A percentile compares a stretch with the other conserved stretches of the same genome.
Evolutionary conservation across 495 filamentous ascomycete genomes (phyloP).

Genomic region (Penicillium waksmanii): DNA sequence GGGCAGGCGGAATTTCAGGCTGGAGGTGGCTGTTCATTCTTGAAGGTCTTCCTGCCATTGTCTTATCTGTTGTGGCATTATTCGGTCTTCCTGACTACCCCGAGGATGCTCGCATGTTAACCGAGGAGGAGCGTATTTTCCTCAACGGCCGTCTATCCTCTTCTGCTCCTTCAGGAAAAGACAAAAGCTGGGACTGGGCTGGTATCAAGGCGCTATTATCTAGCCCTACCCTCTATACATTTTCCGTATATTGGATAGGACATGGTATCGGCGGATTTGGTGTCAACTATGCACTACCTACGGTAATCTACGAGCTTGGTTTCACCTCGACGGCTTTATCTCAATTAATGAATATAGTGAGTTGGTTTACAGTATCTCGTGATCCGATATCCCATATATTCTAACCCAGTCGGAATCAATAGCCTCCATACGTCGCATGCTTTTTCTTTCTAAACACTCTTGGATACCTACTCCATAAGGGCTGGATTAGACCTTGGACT

Average conservation of each 20-base stretch:
- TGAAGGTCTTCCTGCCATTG: slow-evolving; percentile 47
- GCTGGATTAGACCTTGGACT: slow-evolving; percentile 43
- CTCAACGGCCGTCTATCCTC: slow-evolving; percentile 28
- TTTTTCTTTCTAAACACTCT: slow-evolving; percentile 45
- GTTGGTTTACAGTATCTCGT: slow-evolving; percentile 8
- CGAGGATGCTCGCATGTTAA: slow-evolving; percentile 42
- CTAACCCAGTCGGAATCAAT: background rate
- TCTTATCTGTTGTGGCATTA: slow-evolving; percentile 37
- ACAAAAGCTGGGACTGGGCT: slow-evolving; percentile 32
- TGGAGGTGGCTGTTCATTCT: slow-evolving; percentile 54
- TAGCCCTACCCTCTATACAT: slow-evolving; percentile 43
- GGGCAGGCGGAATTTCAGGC: slow-evolving; percentile 35
- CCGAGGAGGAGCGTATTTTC: slow-evolving; percentile 37
- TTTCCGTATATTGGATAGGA: slow-evolving; percentile 41
- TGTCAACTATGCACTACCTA: slow-evolving; percentile 43
- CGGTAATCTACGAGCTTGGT: slow-evolving; percentile 49
- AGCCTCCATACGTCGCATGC: slow-evolving; percentile 45
- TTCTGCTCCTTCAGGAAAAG: slow-evolving; percentile 27
- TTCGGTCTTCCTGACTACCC: slow-evolving; percentile 49
- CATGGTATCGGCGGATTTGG: slow-evolving; percentile 51
- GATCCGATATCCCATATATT: background rate
- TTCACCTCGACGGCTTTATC: slow-evolving; percentile 43
- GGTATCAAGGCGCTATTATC: slow-evolving; percentile 31
- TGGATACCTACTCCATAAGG: slow-evolving; percentile 39
- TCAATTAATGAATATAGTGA: slow-evolving; percentile 49